Evolutionary conservation across 176 grass and related monocot species (phyloP), one percentile per base, ranked within the genome.

Genomic region (Eremochloa ophiuroides): DNA sequence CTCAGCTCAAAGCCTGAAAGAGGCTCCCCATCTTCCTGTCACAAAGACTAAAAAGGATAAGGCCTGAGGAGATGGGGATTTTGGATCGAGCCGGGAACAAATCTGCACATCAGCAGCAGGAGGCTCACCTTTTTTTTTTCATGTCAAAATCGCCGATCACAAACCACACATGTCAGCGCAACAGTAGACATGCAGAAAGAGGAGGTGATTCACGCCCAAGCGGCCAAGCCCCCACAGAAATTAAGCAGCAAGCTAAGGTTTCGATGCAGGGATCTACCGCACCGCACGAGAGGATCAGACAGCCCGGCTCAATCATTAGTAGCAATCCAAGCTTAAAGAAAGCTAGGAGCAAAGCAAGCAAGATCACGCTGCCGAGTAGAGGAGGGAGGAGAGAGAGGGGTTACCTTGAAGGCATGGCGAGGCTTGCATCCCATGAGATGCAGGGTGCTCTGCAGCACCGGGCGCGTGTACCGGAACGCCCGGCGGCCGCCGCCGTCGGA

Each of bases 351-450:
- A 23, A 61, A 75, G 43, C 50, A 61, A 75, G 43, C 50, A 71
- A 66, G 86, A 78, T 73, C 14, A 4, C n/a, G n/a, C n/a, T n/a
- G n/a, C n/a, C n/a, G n/a, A n/a, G n/a, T n/a, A n/a, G 5, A 18
- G 58, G 2, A 29, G 4, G 46, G 8, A 64, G 34, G 8, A 15
- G 22, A 35, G 17, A 15, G 4, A 7, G 46, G 8, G 11, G n/a
- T n/a, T n/a, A 99, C 96, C 96, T 99, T 93, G 85, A 95, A 99
- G 84, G 96, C 96, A 79, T 99, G 96, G 15, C 96, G 91, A 14
- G 96, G 87, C 76, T 99, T 99, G 91, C 96, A 99, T 9, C 96
- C 96, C 96, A 95, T 99, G 79, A 99, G 90, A 77, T 99, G 96
- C 56, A 99, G 91, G 44, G 96, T 91, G 93, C 96, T 90, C 86